These are phyloP conservation scores for Fusarium subtropicale DNA, from an alignment of 2,329 filamentous ascomycete species.

Conservation along the genomic window DNA sequence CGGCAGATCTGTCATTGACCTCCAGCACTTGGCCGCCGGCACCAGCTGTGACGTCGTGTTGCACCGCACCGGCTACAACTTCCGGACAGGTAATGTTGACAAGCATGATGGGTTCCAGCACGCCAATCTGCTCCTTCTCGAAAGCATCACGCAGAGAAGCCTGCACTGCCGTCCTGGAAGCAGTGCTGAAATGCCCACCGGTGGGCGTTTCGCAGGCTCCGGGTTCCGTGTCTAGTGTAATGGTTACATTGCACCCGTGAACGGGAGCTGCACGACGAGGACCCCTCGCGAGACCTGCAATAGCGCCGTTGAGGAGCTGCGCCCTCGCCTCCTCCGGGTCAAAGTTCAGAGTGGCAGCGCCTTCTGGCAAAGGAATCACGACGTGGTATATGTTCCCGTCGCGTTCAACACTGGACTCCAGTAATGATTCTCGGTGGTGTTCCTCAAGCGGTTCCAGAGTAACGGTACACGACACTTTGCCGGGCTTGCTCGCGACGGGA, in stretches of 20 bases:
- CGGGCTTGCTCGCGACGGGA: slow-evolving; percentile 81
- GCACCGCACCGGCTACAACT: slow-evolving; percentile 79
- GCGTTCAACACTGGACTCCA: slow-evolving; percentile 60
- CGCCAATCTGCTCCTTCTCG: slow-evolving; percentile 64
- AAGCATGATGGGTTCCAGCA: slow-evolving; percentile 96
- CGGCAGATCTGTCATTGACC: slow-evolving; percentile 67
- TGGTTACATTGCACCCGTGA: slow-evolving; percentile 76
- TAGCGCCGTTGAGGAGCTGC: slow-evolving; percentile 80
- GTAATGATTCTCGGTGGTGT: slow-evolving; percentile 52
- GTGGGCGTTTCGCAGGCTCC: slow-evolving; percentile 69
- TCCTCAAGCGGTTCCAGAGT: slow-evolving; percentile 70
- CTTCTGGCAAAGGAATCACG: slow-evolving; percentile 64
- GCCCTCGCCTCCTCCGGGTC: slow-evolving; percentile 64
- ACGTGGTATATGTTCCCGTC: slow-evolving; percentile 78
- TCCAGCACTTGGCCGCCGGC: slow-evolving; percentile 80
- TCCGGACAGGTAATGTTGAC: slow-evolving; percentile 90
- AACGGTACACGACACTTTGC: slow-evolving; percentile 81
- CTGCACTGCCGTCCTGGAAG: slow-evolving; percentile 72
- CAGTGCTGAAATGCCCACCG: slow-evolving; percentile 74
- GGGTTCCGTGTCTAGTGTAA: slow-evolving; percentile 74
- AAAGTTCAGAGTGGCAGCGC: slow-evolving; percentile 61
- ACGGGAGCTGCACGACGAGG: slow-evolving; percentile 84
- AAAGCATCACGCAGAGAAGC: slow-evolving; percentile 74
- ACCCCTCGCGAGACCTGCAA: slow-evolving; percentile 86
- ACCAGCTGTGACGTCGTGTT: slow-evolving; percentile 81